Evolutionary conservation across 768 basidiomycete genomes (phyloP), one percentile per base, ranked within the genome.

Genomic region (Boletellus ananiceps): DNA sequence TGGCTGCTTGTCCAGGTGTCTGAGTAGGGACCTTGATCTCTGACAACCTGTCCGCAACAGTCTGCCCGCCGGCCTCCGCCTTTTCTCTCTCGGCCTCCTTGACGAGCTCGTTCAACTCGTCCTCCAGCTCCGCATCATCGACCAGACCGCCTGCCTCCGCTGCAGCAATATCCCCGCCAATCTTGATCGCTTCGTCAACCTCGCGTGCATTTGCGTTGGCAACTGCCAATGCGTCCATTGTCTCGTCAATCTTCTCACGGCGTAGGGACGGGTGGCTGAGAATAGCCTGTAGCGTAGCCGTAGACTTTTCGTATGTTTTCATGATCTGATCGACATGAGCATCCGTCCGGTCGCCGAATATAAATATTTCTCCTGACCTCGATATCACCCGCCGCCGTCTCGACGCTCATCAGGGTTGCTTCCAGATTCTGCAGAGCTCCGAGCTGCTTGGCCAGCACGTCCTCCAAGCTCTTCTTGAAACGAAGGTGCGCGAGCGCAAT

Each of bases 331-430:
- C 16, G 1, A 1, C 12, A 25, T 46, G 21, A 54, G 49, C 44
- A 44, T 29, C 2, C 40, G 3, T 7, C 25, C 34, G 16, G 33
- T 44, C 12, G n/a, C 36, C 38, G 37, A 47, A 11, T 34, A 18
- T 14, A 38, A 39, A 49, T n/a, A 16, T 23, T 13, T 29, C 61
- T 71, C 29, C 37, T 46, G 62, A 93, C 93, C 74, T 92, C 85
- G 11, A 93, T 76, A 66, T 97, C 88, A 3, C 85, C 86, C 25
- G 88, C 88, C n/a, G 93, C 89, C 3, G 83, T 79, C 68, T 98
- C 92, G 5, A 97, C 90, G 39, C 81, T 78, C 39, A 90, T 71
- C 33, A 96, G 66, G 0, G 93, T 92, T 12, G 80, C 73, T 55
- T 88, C 83, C 8, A 97, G 71, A 33, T 82, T 88, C 49, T 82